These are phyloP conservation scores for Boletus rubescentipes DNA, from an alignment of 768 basidiomycete species.

Conservation along the genomic window DNA sequence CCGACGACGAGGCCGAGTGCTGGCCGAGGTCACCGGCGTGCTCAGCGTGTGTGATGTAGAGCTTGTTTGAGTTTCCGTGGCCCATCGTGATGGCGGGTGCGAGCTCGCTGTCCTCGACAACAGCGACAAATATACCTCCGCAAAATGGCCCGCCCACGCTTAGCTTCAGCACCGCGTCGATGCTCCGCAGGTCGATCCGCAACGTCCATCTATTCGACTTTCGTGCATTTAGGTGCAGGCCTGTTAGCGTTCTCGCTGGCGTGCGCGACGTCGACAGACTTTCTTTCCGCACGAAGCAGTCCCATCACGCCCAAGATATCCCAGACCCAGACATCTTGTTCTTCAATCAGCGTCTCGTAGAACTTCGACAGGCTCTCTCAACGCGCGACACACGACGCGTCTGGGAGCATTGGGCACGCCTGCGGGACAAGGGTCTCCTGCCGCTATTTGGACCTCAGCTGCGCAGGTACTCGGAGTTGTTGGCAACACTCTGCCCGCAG, in stretches of 20 bases:
- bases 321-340: conserved; percentile 33
- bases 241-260: conserved; percentile 15
- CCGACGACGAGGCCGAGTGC: conserved; percentile 78
- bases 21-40: conserved; percentile 79
- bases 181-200: conserved; percentile 29
- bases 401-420: conserved; percentile 40
- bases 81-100: conserved; percentile 49
- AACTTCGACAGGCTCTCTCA: conserved; percentile 40
- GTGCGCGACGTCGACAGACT: conserved; percentile 4
- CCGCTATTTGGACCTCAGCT: conserved; percentile 48
- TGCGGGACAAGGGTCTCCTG: conserved; percentile 44
- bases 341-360: conserved; percentile 37
- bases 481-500: conserved; percentile 31
- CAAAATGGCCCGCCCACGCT: background rate
- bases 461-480: conserved; percentile 37
- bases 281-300: background rate
- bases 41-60: conserved; percentile 89
- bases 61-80: conserved; percentile 81
- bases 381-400: conserved; percentile 33
- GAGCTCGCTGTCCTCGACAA: conserved; percentile 3
- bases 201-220: conserved; percentile 39
- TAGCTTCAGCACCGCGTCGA: conserved; percentile 11
- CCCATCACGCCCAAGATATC: conserved; percentile 11
- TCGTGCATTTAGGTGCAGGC: conserved; percentile 27
- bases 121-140: conserved; percentile 2